Conservation (phyloP, 2,329 filamentous ascomycete genomes). For the Arthroderma sp. region DNA sequence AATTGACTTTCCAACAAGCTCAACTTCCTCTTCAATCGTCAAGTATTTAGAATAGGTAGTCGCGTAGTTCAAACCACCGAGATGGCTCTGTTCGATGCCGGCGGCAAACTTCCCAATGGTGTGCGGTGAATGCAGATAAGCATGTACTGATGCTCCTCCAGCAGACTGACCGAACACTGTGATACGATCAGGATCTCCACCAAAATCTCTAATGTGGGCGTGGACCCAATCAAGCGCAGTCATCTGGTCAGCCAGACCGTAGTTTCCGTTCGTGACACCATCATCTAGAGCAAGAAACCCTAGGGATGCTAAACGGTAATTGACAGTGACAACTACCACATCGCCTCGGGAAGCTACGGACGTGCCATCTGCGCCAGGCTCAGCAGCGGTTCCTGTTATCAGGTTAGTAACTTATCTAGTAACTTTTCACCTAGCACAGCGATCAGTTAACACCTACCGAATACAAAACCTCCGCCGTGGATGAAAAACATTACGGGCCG, state of each 20-base stretch:
- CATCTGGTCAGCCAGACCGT: conserved; percentile 36
- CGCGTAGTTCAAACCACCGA: conserved; percentile 30
- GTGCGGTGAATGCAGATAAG: conserved; percentile 10
- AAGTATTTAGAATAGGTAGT: conserved; percentile 44
- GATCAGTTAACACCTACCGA: neutral
- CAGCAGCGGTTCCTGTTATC: conserved; percentile 3
- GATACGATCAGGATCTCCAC: conserved; percentile 28
- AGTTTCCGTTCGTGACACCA: conserved; percentile 12
- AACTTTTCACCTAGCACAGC: conserved; percentile 12
- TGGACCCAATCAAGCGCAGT: conserved; percentile 29
- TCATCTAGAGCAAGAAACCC: conserved; percentile 39
- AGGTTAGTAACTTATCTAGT: conserved; percentile 21
- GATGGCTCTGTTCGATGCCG: conserved; percentile 6
- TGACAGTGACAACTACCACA: conserved; percentile 35
- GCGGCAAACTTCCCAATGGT: conserved; percentile 18
- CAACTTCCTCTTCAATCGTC: conserved; percentile 40
- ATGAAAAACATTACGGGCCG: conserved; percentile 6
- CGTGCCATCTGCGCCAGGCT: neutral
- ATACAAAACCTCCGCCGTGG: conserved; percentile 4
- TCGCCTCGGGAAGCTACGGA: conserved; percentile 19
- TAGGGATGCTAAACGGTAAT: conserved; percentile 35
- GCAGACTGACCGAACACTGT: conserved; percentile 37
- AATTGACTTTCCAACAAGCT: conserved; percentile 35
- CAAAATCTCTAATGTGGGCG: conserved; percentile 29
- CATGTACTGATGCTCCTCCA: conserved; percentile 18